Evolutionary conservation across 2,329 filamentous ascomycete genomes (phyloP), one percentile per base, ranked within the genome.

Genomic region (Fusarium begoniae): DNA sequence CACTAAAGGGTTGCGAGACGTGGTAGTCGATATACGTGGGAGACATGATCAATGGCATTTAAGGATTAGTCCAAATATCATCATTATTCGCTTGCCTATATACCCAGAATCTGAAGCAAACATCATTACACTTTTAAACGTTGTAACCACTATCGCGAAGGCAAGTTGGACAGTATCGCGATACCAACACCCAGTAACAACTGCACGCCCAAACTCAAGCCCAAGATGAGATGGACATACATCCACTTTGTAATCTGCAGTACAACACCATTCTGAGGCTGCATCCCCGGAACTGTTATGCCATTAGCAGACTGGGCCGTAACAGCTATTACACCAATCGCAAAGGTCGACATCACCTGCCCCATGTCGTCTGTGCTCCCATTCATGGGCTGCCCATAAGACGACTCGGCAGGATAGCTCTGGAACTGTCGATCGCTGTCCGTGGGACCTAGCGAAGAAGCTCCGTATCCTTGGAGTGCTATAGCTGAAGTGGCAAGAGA

Each of bases 321-420:
- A 24, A 80, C 72, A 47, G 79, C 81, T 3, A 84, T 67, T 12
- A 83, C 81, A 5, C 83, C 83, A 0, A 82, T 75, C 7, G 82
- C 77, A 58, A 83, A 87, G 3, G 79, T 70, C 2, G 82, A 75
- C 22, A 85, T 78, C 11, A 79, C 58, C 14, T 75, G 76, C 8
- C 81, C 85, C 77, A 89, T 84, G 0, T 59, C 62, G 0, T 75
- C 37, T 0, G 50, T 45, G 30, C 75, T 70, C 4, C 85, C 85
- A 18, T 78, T 62, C 18, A 75, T 59, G 6, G 81, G 76, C 0
- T 47, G 43, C 5, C 85, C 85, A 57, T 82, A 85, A 9, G 78
- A 66, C 3, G 82, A 82, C 57, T 85, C 82, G 32, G 81, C 78
- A 0, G 85, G 85, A 57, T 86, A 87, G 15, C 81, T 82, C 71